Conservation (phyloP, 257 asterid species). For the Paulownia fortunei region DNA sequence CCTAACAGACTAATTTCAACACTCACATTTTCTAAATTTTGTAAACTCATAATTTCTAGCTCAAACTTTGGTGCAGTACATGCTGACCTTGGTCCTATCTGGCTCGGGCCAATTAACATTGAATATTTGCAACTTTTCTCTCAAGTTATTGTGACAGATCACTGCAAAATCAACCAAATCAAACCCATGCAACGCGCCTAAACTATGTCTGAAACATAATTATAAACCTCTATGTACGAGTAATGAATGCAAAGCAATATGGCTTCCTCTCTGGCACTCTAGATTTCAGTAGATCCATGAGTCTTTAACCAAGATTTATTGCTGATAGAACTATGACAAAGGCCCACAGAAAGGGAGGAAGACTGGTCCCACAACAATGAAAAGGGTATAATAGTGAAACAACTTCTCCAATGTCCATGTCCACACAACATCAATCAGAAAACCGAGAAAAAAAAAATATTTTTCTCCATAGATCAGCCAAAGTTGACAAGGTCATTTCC, state of each 20-base stretch:
- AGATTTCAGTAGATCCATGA: not conserved
- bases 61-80: not conserved
- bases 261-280: not conserved
- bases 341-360: not conserved
- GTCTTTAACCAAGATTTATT: not conserved
- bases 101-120: not conserved
- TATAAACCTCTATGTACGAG: not conserved
- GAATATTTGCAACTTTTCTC: not conserved
- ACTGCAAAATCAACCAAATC: not conserved
- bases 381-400: not conserved
- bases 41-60: not conserved
- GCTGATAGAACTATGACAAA: not conserved
- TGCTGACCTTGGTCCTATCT: not conserved
- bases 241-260: not conserved
- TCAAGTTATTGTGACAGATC: not conserved
- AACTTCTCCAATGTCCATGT: not conserved
- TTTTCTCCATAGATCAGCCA: too few species aligned
- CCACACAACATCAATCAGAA: not conserved
- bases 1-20: not conserved
- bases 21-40: not conserved
- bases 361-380: not conserved
- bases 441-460: too few species aligned
- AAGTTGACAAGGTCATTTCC: too few species aligned
- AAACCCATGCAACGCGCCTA: not conserved
- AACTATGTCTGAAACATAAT: not conserved